These are phyloP conservation scores for Tagetes patula DNA, from an alignment of 129 eudicot genomes.

Conservation along the genomic window DNA sequence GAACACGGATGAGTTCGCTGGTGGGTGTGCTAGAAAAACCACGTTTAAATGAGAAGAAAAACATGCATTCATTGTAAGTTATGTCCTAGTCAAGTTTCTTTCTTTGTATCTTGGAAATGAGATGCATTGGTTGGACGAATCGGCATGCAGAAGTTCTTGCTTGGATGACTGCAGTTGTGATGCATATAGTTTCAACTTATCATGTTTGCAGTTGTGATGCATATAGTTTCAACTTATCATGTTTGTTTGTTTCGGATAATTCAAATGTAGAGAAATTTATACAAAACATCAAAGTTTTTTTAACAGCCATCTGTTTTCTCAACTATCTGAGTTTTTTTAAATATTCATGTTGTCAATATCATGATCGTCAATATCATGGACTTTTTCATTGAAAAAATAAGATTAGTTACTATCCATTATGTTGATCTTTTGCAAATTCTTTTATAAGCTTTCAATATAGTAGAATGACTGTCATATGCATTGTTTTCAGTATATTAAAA, in stretches of 20 bases:
- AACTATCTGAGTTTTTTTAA: too few species aligned
- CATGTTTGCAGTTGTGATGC: conserved; percentile 1
- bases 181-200: conserved; percentile 8
- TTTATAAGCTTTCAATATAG: neutral
- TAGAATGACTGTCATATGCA: neutral
- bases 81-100: neutral
- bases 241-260: neutral
- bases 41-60: conserved; percentile 19
- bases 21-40: conserved; percentile 13
- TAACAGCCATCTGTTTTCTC: conserved; percentile 26
- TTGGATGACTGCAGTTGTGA: conserved; percentile 12
- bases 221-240: neutral
- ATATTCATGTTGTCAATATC: neutral
- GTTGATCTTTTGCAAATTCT: neutral
- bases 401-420: neutral
- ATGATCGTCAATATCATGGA: neutral
- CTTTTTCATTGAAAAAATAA: neutral
- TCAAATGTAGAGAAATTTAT: neutral
- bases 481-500: neutral
- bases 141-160: conserved; percentile 19
- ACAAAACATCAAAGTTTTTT: conserved; percentile 18
- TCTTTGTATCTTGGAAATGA: neutral
- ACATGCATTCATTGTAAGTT: neutral
- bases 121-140: neutral
- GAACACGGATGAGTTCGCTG: conserved; percentile 22